Evolutionary conservation across 2,329 filamentous ascomycete genomes (phyloP), one percentile per base, ranked within the genome.

Genomic region (Alternaria gansuensis): DNA sequence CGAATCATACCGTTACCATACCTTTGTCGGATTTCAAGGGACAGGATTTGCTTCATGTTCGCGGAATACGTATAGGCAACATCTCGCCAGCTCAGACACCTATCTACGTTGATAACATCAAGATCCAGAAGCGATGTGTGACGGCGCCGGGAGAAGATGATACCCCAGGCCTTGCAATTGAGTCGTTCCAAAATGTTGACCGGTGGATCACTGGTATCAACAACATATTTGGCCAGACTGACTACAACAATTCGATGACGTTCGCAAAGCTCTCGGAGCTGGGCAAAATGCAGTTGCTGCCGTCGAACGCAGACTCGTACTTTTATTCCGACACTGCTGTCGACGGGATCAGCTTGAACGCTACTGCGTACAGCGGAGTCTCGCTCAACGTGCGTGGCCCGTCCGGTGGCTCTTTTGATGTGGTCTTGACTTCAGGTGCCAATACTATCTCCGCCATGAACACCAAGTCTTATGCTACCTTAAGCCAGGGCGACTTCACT

Each of bases 151-250:
- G 56, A 55, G 56, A 59, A 33, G 56, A 59, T 11, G 51, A 33
- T 13, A 59, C 56, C 5, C 56, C 45, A 4, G 56, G 56, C 11
- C 56, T 59, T 11, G 51, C 56, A 2, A 49, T 59, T 6, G 56
- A 59, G 51, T 59, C 56, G 5, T 59, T 59, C 44, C 56, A 59
- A 7, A 59, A 55, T 6, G 56, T 59, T 14, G 56, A 59, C n/a
- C 51, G 56, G 0, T 59, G 56, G 56, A 55, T 59, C 26, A 55
- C 51, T 39, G 56, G 56, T n/a, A 59, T 59, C 26, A 59, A 59
- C 56, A 59, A 59, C 10, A n/a, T 59, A 6, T 59, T 59, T 24
- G 56, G 56, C 4, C 51, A 55, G 39, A 59, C 56, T 5, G 56
- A 59, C 33, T 44, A 40, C 33, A 59, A 59, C 23, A 54, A 59